These are phyloP conservation scores for Paramecium biaurelia DNA, from an alignment of 73 alveolate species.

Conservation along the genomic window DNA sequence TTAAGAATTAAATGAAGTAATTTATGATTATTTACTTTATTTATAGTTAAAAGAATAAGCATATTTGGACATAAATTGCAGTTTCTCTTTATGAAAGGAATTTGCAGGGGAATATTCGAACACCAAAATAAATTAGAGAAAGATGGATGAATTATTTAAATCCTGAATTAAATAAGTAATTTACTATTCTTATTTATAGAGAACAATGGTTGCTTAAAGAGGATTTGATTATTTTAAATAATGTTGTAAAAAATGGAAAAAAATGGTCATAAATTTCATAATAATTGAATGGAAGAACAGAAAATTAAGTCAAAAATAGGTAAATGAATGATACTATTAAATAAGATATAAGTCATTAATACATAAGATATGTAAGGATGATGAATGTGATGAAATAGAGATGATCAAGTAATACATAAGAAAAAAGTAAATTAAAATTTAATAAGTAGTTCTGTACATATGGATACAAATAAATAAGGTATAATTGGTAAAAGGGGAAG, in stretches of 20 bases:
- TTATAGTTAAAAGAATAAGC: not conserved
- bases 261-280: conserved; percentile 59
- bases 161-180: conserved; percentile 37
- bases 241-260: conserved; percentile 45
- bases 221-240: conserved; percentile 5
- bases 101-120: not conserved
- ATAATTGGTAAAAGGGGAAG: conserved; percentile 34
- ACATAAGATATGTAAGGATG: conserved; percentile 52
- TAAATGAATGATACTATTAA: not conserved
- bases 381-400: conserved; percentile 48
- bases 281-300: conserved; percentile 50
- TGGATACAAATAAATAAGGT: conserved; percentile 1
- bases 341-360: conserved; percentile 50
- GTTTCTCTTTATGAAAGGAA: conserved; percentile 24
- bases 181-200: not conserved
- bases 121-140: conserved; percentile 51
- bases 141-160: conserved; percentile 51
- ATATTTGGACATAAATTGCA: conserved; percentile 38
- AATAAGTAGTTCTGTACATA: not conserved
- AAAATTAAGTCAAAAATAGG: conserved; percentile 60
- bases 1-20: conserved; percentile 30
- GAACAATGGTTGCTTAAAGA: conserved; percentile 31
- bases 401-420: conserved; percentile 12
- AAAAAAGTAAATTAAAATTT: not conserved
- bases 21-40: not conserved